Evolutionary conservation across 164 flowering plant genomes (phyloP), one percentile per base, ranked within the genome.

Genomic region (Akebia trifoliata): DNA sequence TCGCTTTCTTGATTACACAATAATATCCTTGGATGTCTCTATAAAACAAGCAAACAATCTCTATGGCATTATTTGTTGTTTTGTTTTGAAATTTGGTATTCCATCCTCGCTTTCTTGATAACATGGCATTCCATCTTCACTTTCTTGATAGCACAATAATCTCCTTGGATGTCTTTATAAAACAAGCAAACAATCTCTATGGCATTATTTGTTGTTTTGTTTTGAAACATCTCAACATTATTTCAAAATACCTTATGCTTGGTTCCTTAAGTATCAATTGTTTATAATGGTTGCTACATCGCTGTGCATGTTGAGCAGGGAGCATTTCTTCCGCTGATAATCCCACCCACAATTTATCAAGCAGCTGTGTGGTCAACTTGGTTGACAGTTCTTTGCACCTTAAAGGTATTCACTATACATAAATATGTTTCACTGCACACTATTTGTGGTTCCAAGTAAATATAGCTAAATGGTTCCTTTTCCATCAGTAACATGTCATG

Each of bases 301-400:
- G 15, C 4, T 28, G 0, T 66, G 17, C 35, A 18, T 58, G 46
- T 29, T 63, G 52, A 45, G 35, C 76, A 93, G 97, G 99, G 96
- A 29, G 76, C 84, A 22, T 93, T 90, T 79, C 82, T 93, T 67
- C 99, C 95, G 14, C 66, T 90, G 61, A 84, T 93, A 48, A 64
- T 93, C 52, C 92, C 87, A 4, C 86, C 92, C 43, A 83, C 95
- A 37, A 32, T 74, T 58, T 79, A 77, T 69, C 94, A 87, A 69
- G 80, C 79, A 22, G 81, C 81, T 44, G 53, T 84, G 39, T 93
- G 99, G 99, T 74, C 84, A 38, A 68, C 77, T 11, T 93, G 99
- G 99, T 68, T 93, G 69, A 73, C 62, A 57, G 82, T 90, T 35
- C 68, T 90, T 18, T 93, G 96, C 63, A 80, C 81, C 61, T 62